A percentile compares a stretch with the other conserved stretches of the same genome.
Evolutionary conservation across 2,329 filamentous ascomycete species (phyloP).

Genomic region (Fusarium buharicum): DNA sequence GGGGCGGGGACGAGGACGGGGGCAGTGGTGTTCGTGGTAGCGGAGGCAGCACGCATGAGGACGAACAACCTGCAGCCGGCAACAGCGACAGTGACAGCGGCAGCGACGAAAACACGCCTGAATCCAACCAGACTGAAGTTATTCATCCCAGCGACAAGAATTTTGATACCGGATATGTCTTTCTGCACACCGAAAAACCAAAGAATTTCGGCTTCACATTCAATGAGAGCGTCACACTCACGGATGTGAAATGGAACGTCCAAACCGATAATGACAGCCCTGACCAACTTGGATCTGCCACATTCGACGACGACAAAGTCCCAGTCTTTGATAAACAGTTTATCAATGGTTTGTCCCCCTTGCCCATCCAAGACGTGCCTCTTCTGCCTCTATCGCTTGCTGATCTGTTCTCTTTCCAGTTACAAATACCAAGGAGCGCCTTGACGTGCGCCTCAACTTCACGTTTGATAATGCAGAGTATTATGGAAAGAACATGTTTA

Average conservation of each 20-base stretch:
- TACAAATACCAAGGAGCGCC: neutral
- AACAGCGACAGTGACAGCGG: neutral
- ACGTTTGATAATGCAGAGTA: neutral
- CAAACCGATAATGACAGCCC: no score
- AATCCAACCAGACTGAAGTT: neutral
- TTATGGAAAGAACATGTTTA: slow-evolving; percentile 17
- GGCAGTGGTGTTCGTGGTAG: no score
- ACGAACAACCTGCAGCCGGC: neutral
- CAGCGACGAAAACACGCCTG: neutral
- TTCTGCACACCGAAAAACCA: neutral
- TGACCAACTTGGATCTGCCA: neutral
- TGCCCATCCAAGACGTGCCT: neutral
- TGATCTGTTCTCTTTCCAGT: slow-evolving; percentile 4
- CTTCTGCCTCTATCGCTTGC: neutral
- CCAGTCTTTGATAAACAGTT: neutral
- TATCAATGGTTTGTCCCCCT: neutral
- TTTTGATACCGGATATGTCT: neutral
- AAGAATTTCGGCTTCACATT: neutral
- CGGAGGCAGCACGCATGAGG: no score
- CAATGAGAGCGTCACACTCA: neutral
- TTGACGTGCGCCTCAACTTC: slow-evolving; percentile 4
- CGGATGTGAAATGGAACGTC: slow-evolving; percentile 11
- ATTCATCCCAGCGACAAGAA: neutral
- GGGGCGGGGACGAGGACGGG: no score
- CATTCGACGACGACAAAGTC: neutral